Evolutionary conservation across 257 asterid genomes (phyloP).

Genomic region (Plantago major): DNA sequence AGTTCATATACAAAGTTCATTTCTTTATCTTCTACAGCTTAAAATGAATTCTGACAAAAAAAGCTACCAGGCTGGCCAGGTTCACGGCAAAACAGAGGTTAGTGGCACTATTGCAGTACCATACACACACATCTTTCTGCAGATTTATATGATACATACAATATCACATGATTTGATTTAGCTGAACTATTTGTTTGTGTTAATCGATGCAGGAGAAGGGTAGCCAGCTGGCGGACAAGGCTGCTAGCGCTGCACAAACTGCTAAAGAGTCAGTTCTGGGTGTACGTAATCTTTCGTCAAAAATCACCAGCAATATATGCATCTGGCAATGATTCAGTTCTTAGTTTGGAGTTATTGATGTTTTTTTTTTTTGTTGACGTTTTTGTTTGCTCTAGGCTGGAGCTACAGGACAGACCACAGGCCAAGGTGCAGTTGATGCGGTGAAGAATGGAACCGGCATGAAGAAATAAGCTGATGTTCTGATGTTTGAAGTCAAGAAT

Average conservation of each 20-base stretch:
- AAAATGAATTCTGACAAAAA: slow-evolving; percentile 39
- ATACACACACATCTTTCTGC: background rate
- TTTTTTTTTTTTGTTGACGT: background rate
- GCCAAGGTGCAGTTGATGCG: slow-evolving; percentile 41
- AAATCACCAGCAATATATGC: no score
- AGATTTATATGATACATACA: background rate
- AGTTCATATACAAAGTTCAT: background rate
- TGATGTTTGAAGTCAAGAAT: background rate
- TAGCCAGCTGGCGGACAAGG: slow-evolving; percentile 48
- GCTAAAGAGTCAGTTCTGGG: slow-evolving; percentile 42
- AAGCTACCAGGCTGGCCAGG: slow-evolving; percentile 61
- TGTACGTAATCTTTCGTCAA: slow-evolving; percentile 24
- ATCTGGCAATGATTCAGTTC: no score
- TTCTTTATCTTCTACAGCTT: background rate
- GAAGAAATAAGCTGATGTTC: slow-evolving; percentile 27
- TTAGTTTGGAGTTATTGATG: background rate
- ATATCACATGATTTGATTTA: background rate
- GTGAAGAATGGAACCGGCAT: slow-evolving; percentile 43
- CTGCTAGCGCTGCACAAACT: slow-evolving; percentile 48
- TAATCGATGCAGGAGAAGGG: slow-evolving; percentile 46
- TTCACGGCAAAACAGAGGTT: slow-evolving; percentile 58
- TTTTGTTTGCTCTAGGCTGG: slow-evolving; percentile 31
- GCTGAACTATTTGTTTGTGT: background rate
- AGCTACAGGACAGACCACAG: slow-evolving; percentile 34
- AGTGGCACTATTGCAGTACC: background rate